phyloP scores from a whole-genome alignment of 1,284 basidiomycete genomes.

The Boletellus sp. region DNA sequence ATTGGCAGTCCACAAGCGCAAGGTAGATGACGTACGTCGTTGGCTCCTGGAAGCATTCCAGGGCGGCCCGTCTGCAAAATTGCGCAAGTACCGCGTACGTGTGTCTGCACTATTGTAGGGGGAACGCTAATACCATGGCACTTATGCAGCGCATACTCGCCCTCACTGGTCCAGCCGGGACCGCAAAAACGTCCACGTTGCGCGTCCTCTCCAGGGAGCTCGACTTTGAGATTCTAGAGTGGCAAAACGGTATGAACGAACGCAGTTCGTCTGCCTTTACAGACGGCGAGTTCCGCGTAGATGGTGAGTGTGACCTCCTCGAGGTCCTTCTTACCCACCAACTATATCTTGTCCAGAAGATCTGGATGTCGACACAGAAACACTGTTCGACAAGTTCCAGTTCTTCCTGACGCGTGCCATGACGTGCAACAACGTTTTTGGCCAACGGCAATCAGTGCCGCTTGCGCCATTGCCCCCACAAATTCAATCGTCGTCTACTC shows the following conservation, averaged over 20 bases:
- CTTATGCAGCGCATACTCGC: constrained; percentile 70
- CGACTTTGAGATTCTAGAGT: constrained; percentile 82
- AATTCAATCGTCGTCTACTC: neutral
- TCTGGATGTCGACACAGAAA: constrained; percentile 47
- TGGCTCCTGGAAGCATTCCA: constrained; percentile 87
- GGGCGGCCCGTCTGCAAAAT: constrained; percentile 58
- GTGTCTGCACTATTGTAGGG: too few relatives aligned
- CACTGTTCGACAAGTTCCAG: constrained; percentile 70
- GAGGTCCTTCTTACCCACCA: neutral
- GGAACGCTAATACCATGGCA: neutral
- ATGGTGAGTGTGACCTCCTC: constrained; percentile 10
- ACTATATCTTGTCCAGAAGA: constrained; percentile 11
- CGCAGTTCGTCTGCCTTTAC: constrained; percentile 7
- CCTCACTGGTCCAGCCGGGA: constrained; percentile 86
- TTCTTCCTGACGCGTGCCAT: constrained; percentile 75
- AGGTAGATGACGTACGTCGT: constrained; percentile 79
- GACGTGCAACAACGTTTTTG: constrained; percentile 59
- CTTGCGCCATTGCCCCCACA: neutral
- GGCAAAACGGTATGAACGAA: constrained; percentile 66
- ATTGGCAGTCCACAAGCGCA: constrained; percentile 85
- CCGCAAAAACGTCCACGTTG: constrained; percentile 86
- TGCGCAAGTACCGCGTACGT: constrained; percentile 76
- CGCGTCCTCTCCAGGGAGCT: constrained; percentile 74
- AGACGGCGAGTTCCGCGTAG: neutral
- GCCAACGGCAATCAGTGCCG: constrained; percentile 13